Evolutionary conservation across 345 rosid species (phyloP).

Genomic region (Firmiana major): DNA sequence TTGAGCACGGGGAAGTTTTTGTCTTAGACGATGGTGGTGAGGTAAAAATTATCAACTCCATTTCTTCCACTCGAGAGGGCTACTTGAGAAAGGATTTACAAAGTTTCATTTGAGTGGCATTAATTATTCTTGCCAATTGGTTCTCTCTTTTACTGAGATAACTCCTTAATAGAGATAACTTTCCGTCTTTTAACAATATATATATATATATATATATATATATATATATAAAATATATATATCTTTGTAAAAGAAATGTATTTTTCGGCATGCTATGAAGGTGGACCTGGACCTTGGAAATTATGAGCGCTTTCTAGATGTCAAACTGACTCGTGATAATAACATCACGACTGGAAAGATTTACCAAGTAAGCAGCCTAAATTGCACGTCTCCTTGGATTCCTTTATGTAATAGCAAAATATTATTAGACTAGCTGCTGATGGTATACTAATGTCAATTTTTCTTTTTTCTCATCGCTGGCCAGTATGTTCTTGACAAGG

Average conservation of each 20-base stretch:
- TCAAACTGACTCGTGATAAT: constrained; percentile 79
- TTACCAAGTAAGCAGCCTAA: constrained; percentile 58
- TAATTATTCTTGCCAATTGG: not conserved
- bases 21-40: constrained; percentile 98
- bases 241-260: not conserved
- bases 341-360: constrained; percentile 94
- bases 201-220: no score
- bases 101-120: not conserved
- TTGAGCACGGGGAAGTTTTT: constrained; percentile 96
- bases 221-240: no score
- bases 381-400: not conserved
- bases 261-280: constrained; percentile 25
- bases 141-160: not conserved
- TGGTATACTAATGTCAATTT: not conserved
- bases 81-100: not conserved
- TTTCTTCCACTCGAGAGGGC: not conserved
- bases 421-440: not conserved
- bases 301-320: constrained; percentile 88
- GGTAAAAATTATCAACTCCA: constrained; percentile 35
- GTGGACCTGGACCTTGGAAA: constrained; percentile 99
- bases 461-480: not conserved
- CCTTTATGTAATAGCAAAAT: not conserved
- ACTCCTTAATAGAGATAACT: not conserved
- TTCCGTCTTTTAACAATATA: no score
- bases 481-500: constrained; percentile 84